A percentile compares a stretch with the other conserved stretches of the same genome.
phyloP scores from a whole-genome alignment of 176 grass and related monocot genomes.

The Ampelocalamus luodianensis region DNA sequence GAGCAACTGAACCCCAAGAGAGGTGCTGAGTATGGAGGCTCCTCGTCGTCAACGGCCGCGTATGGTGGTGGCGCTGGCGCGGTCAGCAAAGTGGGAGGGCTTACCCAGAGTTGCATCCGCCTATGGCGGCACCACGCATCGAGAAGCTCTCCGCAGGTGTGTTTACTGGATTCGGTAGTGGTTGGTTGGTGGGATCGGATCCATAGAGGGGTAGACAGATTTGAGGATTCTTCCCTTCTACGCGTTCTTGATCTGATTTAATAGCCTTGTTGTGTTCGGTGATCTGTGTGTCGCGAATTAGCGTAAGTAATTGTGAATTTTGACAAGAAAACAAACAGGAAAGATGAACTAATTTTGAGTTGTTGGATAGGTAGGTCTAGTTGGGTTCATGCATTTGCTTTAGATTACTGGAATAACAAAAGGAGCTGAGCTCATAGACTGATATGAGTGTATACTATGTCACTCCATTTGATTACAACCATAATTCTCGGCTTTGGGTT shows the following conservation, averaged over 20 bases:
- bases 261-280: neutral
- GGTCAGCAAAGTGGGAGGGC: conserved; percentile 21
- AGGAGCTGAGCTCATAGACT: neutral
- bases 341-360: neutral
- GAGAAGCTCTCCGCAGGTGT: conserved; percentile 69
- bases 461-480: conserved; percentile 22
- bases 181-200: conserved; percentile 46
- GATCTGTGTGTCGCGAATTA: conserved; percentile 18
- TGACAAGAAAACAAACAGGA: neutral
- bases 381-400: neutral
- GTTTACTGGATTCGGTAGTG: conserved; percentile 32
- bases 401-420: conserved; percentile 6
- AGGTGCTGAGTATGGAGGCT: conserved; percentile 40
- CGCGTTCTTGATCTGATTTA: conserved; percentile 44
- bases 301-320: neutral
- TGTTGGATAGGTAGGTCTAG: conserved; percentile 7
- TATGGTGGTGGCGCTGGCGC: neutral
- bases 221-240: neutral
- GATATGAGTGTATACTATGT: neutral
- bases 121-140: conserved; percentile 67
- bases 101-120: conserved; percentile 52
- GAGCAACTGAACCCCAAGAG: conserved; percentile 74
- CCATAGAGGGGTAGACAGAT: neutral
- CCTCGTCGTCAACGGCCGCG: conserved; percentile 9
- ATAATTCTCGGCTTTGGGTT: conserved; percentile 1